Conservation (phyloP, 495 filamentous ascomycete genomes). For the Penicillium simplicissimum region DNA sequence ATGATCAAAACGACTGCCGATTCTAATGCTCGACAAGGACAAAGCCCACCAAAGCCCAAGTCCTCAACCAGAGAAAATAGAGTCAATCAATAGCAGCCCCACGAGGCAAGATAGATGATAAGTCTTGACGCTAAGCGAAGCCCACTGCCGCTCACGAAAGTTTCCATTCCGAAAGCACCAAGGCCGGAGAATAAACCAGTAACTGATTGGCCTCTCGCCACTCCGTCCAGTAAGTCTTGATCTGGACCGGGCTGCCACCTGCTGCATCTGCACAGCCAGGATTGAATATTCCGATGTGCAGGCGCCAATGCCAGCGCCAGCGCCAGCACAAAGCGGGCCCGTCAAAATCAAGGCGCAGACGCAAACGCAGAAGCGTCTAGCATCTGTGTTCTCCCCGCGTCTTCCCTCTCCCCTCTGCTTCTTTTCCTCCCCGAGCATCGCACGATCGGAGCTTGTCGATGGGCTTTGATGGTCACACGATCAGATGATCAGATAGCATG, state of each 20-base stretch:
- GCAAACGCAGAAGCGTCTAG: background rate
- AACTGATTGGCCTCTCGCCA: slow-evolving; percentile 37
- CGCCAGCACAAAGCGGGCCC: background rate
- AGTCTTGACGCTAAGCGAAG: background rate
- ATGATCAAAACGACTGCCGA: background rate
- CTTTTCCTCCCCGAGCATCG: background rate
- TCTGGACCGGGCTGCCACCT: slow-evolving; percentile 54
- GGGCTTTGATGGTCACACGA: background rate
- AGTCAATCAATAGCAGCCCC: background rate
- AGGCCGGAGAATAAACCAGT: slow-evolving; percentile 26
- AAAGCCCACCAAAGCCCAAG: background rate
- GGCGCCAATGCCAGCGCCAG: background rate
- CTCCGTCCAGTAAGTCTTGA: slow-evolving; percentile 42
- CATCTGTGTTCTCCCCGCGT: background rate
- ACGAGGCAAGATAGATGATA: background rate
- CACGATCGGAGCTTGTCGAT: background rate
- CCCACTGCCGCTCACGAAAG: slow-evolving; percentile 19
- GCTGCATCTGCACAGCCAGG: slow-evolving; percentile 14
- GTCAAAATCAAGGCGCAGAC: background rate
- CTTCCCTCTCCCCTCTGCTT: background rate
- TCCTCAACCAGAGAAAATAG: background rate
- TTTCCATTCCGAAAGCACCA: slow-evolving; percentile 15
- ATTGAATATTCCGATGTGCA: slow-evolving; percentile 15
- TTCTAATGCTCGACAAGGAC: background rate
- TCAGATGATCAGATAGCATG: slow-evolving; percentile 4